Conservation (phyloP, 2,329 filamentous ascomycete species). For the Nemania sp. region DNA sequence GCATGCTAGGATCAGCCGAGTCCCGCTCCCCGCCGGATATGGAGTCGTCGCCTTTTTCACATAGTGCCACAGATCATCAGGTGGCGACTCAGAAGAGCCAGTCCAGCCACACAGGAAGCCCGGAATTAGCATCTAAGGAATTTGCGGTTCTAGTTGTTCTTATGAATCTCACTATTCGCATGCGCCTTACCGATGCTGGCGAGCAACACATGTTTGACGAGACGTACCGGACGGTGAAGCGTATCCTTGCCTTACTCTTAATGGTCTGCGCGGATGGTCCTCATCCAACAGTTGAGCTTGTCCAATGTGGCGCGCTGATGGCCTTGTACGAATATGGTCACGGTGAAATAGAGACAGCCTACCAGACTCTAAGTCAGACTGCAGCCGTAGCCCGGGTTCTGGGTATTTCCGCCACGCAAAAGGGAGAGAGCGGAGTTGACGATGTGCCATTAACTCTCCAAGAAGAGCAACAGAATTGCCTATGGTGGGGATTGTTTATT, state of each 20-base stretch:
- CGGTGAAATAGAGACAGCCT: conserved; percentile 56
- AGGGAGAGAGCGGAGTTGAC: conserved; percentile 47
- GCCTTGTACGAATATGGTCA: conserved; percentile 61
- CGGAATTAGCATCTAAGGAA: conserved; percentile 45
- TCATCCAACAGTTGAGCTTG: conserved; percentile 53
- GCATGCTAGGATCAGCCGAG: conserved; percentile 39
- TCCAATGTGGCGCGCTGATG: conserved; percentile 57
- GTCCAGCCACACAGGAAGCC: conserved; percentile 23
- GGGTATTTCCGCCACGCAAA: conserved; percentile 54
- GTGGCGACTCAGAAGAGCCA: conserved; percentile 31
- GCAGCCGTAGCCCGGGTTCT: conserved; percentile 54
- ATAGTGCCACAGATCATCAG: conserved; percentile 33
- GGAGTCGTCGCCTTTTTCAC: conserved; percentile 40
- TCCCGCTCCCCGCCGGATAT: conserved; percentile 40
- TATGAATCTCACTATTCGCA: conserved; percentile 58
- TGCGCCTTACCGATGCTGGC: conserved; percentile 53
- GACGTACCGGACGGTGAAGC: conserved; percentile 56
- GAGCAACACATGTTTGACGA: conserved; percentile 55
- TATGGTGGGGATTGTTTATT: conserved; percentile 60
- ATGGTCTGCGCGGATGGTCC: conserved; percentile 51
- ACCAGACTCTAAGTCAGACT: conserved; percentile 57
- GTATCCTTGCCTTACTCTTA: conserved; percentile 53
- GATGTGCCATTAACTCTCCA: conserved; percentile 36
- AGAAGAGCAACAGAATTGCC: conserved; percentile 53
- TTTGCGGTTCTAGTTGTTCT: conserved; percentile 57